These are phyloP conservation scores for Excoecaria cochinchinensis DNA, from an alignment of 345 rosid genomes.

Conservation along the genomic window DNA sequence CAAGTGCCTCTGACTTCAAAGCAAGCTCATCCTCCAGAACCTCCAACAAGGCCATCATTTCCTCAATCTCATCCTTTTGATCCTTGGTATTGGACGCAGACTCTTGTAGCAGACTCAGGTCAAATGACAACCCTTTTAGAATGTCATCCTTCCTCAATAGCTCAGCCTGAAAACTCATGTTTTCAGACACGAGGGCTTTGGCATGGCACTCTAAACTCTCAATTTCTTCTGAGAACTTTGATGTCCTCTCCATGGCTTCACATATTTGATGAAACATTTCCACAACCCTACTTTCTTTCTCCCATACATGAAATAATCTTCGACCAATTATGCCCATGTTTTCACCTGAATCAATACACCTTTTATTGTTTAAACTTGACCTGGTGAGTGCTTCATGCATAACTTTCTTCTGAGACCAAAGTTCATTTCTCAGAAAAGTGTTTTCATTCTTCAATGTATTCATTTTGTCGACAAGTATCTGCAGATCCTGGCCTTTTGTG, in stretches of 20 bases:
- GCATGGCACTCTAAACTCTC: conserved; percentile 49
- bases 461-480: conserved; percentile 31
- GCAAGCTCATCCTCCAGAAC: conserved; percentile 69
- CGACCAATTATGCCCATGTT: conserved; percentile 19
- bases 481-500: conserved; percentile 44
- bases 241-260: conserved; percentile 44
- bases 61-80: conserved; percentile 75
- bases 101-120: conserved; percentile 83
- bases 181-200: conserved; percentile 54
- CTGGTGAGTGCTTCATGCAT: conserved; percentile 30
- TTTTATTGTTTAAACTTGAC: conserved; percentile 36
- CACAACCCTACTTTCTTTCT: conserved; percentile 32
- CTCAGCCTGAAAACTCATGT: conserved; percentile 57
- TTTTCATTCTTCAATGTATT: conserved; percentile 46
- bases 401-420: conserved; percentile 29
- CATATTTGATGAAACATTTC: conserved; percentile 50
- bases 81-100: conserved; percentile 79
- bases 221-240: conserved; percentile 48
- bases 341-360: conserved; percentile 33
- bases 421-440: conserved; percentile 30
- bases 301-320: conserved; percentile 25
- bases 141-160: conserved; percentile 78
- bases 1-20: conserved; percentile 55
- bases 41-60: conserved; percentile 57
- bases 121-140: conserved; percentile 75